Percentiles rank a stretch among this genome's conserved stretches.
Evolutionary conservation across 1,139 yeast genomes (phyloP).

Genomic region (Pneumocystis carinii): DNA sequence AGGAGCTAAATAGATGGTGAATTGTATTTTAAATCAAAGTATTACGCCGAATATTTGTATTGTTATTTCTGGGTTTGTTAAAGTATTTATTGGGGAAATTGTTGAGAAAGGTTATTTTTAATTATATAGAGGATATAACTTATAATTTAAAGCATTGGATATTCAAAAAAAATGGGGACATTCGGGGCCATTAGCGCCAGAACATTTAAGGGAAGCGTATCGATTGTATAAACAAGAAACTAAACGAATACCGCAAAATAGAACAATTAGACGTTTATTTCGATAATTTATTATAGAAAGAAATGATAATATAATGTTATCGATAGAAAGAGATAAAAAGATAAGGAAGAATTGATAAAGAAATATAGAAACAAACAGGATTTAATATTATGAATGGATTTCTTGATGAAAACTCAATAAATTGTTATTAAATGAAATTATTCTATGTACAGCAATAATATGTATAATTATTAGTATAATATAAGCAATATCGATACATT

Average conservation of each 20-base stretch:
- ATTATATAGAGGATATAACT: constrained; percentile 28
- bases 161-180: constrained; percentile 16
- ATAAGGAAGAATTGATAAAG: too few species aligned
- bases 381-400: not conserved
- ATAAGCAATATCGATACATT: not conserved
- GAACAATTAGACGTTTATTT: constrained; percentile 1
- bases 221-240: constrained; percentile 52
- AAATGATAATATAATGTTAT: too few species aligned
- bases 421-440: not conserved
- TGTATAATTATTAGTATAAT: not conserved
- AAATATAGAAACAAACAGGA: not conserved
- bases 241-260: constrained; percentile 37
- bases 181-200: constrained; percentile 56
- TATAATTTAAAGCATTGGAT: constrained; percentile 14
- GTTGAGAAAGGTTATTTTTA: constrained; percentile 53
- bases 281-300: not conserved
- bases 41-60: constrained; percentile 74
- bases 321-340: too few species aligned
- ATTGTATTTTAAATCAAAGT: constrained; percentile 63
- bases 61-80: constrained; percentile 72
- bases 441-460: not conserved
- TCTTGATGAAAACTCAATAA: not conserved
- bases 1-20: constrained; percentile 33
- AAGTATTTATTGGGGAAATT: constrained; percentile 75
- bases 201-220: constrained; percentile 83